These are phyloP conservation scores for Neurospora pannonica DNA, from an alignment of 495 filamentous ascomycete species.

Conservation along the genomic window DNA sequence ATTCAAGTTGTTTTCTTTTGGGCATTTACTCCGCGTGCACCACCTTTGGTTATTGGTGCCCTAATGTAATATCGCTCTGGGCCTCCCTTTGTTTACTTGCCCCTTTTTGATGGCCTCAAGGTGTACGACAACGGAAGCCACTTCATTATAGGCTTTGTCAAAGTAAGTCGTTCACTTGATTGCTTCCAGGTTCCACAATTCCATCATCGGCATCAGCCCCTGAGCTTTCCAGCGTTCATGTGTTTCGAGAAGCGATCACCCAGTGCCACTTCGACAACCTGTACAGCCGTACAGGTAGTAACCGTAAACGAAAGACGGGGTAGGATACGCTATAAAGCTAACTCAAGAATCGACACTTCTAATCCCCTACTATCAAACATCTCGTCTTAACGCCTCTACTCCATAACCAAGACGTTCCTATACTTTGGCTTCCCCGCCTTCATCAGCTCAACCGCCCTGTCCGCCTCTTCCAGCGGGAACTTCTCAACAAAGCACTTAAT, in stretches of 20 bases:
- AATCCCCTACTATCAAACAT: not conserved
- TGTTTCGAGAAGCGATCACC: not conserved
- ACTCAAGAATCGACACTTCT: not conserved
- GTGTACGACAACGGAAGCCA: not conserved
- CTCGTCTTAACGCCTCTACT: conserved; percentile 1
- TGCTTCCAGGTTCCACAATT: not conserved
- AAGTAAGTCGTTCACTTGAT: not conserved
- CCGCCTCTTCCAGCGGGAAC: conserved; percentile 44
- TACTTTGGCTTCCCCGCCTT: conserved; percentile 37
- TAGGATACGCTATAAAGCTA: not conserved
- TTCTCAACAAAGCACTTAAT: conserved; percentile 55
- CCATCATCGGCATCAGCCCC: not conserved
- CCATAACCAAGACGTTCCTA: conserved; percentile 43
- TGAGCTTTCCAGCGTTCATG: not conserved
- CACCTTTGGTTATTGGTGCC: not conserved
- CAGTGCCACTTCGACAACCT: not conserved
- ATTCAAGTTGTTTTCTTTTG: too few relatives aligned
- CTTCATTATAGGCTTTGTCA: not conserved
- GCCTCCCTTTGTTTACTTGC: not conserved
- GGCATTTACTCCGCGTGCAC: not conserved
- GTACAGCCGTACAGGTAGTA: not conserved
- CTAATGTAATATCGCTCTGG: not conserved
- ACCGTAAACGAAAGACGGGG: not conserved
- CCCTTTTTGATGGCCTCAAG: not conserved
- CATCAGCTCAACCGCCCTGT: conserved; percentile 43